A percentile compares a stretch with the other conserved stretches of the same genome.
These are phyloP conservation scores for Ogataea henricii DNA, from an alignment of 805 yeast species.

Conservation along the genomic window DNA sequence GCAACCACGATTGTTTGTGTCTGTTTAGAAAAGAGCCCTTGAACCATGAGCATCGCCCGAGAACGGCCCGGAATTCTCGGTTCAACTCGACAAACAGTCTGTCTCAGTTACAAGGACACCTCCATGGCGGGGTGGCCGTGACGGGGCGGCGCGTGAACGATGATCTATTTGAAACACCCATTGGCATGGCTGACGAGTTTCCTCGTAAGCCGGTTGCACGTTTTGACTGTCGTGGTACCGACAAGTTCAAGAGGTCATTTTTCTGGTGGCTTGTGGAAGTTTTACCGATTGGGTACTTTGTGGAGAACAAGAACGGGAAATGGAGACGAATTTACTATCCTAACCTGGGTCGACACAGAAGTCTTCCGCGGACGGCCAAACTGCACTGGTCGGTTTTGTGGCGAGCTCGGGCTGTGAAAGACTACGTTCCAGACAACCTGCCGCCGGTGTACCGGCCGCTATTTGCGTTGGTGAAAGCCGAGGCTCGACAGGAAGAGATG, in stretches of 20 bases:
- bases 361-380: constrained; percentile 44
- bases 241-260: constrained; percentile 29
- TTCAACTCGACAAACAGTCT: neutral
- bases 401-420: constrained; percentile 48
- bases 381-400: constrained; percentile 69
- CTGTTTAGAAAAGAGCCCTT: constrained; percentile 22
- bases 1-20: constrained; percentile 53
- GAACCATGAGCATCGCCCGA: constrained; percentile 16
- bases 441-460: constrained; percentile 37
- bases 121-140: neutral
- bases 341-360: constrained; percentile 55
- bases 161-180: constrained; percentile 19
- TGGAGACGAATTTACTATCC: constrained; percentile 56
- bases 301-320: constrained; percentile 47
- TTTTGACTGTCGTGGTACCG: constrained; percentile 44
- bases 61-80: neutral
- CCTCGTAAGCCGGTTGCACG: constrained; percentile 27
- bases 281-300: constrained; percentile 56
- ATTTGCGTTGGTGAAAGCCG: constrained; percentile 13
- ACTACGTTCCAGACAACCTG: constrained; percentile 48
- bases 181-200: constrained; percentile 16
- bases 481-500: constrained; percentile 2
- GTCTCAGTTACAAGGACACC: neutral
- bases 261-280: constrained; percentile 67
- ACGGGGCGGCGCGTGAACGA: constrained; percentile 6